These are phyloP conservation scores for Lasiosphaeris hirsuta DNA, from an alignment of 495 filamentous ascomycete genomes.

Conservation along the genomic window DNA sequence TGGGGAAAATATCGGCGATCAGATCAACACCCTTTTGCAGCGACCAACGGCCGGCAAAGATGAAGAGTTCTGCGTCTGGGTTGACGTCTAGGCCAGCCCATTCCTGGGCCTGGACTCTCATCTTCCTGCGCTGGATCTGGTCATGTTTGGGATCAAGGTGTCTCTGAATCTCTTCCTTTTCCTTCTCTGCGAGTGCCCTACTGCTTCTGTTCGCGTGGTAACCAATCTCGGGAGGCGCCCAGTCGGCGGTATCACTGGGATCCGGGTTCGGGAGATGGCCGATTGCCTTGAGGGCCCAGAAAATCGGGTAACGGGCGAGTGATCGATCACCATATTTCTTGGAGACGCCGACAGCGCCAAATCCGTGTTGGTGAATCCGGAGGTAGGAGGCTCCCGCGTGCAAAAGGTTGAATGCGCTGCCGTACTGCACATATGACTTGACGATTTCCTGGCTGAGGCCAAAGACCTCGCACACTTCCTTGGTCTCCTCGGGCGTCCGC, in stretches of 20 bases:
- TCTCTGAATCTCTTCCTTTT: slow-evolving; percentile 41
- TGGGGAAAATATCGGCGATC: slow-evolving; percentile 73
- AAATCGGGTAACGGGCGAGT: slow-evolving; percentile 72
- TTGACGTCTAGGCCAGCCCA: slow-evolving; percentile 69
- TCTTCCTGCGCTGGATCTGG: slow-evolving; percentile 53
- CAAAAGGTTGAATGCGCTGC: slow-evolving; percentile 67
- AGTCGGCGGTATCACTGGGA: slow-evolving; percentile 68
- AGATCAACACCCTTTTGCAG: slow-evolving; percentile 77
- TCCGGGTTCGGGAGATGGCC: slow-evolving; percentile 73
- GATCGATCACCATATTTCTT: slow-evolving; percentile 74
- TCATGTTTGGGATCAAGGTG: slow-evolving; percentile 49
- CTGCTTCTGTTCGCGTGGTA: slow-evolving; percentile 20
- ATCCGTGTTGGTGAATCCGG: slow-evolving; percentile 69
- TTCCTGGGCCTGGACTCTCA: slow-evolving; percentile 69
- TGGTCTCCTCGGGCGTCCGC: slow-evolving; percentile 61
- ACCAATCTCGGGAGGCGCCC: slow-evolving; percentile 25
- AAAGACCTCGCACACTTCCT: slow-evolving; percentile 70
- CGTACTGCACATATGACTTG: slow-evolving; percentile 61
- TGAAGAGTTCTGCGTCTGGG: slow-evolving; percentile 67
- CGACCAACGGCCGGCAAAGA: slow-evolving; percentile 77
- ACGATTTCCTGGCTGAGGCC: slow-evolving; percentile 53
- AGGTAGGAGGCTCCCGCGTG: slow-evolving; percentile 72
- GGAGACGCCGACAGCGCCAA: slow-evolving; percentile 71
- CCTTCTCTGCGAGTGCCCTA: slow-evolving; percentile 40
- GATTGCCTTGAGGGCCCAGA: slow-evolving; percentile 70